These are phyloP conservation scores for Epichloe typhina DNA, from an alignment of 2,329 filamentous ascomycete genomes.

Conservation along the genomic window DNA sequence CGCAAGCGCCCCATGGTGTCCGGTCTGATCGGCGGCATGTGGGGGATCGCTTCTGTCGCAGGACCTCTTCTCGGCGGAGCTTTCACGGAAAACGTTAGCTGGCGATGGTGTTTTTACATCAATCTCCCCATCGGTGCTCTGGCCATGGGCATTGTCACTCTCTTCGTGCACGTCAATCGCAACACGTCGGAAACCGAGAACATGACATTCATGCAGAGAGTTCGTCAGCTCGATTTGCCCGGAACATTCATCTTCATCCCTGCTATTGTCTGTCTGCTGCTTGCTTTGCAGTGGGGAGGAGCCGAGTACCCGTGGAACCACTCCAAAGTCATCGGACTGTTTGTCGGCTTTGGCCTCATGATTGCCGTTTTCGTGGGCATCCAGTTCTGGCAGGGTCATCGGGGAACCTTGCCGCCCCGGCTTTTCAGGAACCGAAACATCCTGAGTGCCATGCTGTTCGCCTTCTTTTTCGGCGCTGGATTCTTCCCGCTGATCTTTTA, in stretches of 20 bases:
- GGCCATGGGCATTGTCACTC: constrained; percentile 32
- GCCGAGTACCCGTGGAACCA: constrained; percentile 36
- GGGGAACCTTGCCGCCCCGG: constrained; percentile 32
- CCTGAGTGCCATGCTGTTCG: constrained; percentile 28
- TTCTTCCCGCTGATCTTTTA: constrained; percentile 43
- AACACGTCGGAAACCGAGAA: constrained; percentile 19
- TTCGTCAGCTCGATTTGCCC: constrained; percentile 34
- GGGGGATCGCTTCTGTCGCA: constrained; percentile 37
- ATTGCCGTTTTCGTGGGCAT: constrained; percentile 32
- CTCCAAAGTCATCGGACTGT: constrained; percentile 35
- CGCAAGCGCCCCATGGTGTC: constrained; percentile 40
- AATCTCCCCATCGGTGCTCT: constrained; percentile 34
- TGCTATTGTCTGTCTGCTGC: constrained; percentile 36
- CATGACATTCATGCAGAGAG: constrained; percentile 21
- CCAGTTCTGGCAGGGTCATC: constrained; percentile 29
- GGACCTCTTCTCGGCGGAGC: constrained; percentile 37
- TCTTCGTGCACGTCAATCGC: constrained; percentile 31
- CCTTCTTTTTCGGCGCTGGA: constrained; percentile 34
- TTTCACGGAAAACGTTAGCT: constrained; percentile 34
- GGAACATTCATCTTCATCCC: constrained; percentile 39
- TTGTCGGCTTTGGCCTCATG: constrained; percentile 35
- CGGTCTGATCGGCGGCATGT: constrained; percentile 41
- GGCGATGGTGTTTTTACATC: constrained; percentile 40
- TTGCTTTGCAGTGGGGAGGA: constrained; percentile 46
- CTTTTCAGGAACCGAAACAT: constrained; percentile 31